phyloP scores from a whole-genome alignment of 1,284 basidiomycete genomes.

The Amylostereum areolatum region DNA sequence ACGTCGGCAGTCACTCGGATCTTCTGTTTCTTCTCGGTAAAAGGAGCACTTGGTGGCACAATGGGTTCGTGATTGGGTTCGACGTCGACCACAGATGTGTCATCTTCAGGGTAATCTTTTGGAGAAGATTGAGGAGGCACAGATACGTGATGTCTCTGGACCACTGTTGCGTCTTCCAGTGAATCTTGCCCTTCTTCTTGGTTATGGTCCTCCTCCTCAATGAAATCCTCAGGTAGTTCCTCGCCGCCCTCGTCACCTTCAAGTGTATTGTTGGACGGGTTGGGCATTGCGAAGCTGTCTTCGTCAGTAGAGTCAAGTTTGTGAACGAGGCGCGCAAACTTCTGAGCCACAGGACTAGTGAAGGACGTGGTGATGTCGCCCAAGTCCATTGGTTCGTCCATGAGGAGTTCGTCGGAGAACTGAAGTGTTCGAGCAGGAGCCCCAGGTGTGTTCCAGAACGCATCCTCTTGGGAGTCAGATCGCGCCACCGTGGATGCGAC shows the following conservation, averaged over 20 bases:
- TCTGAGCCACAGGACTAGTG: slow-evolving; percentile 33
- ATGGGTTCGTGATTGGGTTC: not conserved
- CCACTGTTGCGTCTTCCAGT: slow-evolving; percentile 25
- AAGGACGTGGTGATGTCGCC: slow-evolving; percentile 45
- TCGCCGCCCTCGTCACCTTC: not conserved
- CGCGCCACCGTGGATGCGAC: slow-evolving; percentile 16
- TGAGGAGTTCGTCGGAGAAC: slow-evolving; percentile 54
- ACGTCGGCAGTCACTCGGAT: slow-evolving; percentile 46
- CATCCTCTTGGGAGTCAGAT: slow-evolving; percentile 38
- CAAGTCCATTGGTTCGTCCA: slow-evolving; percentile 58
- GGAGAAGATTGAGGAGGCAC: not conserved
- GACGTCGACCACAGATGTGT: slow-evolving; percentile 11
- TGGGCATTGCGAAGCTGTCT: too few species aligned
- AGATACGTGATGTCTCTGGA: slow-evolving; percentile 17
- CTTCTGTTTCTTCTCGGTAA: slow-evolving; percentile 22
- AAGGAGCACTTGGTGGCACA: slow-evolving; percentile 4
- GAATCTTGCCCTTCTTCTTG: slow-evolving; percentile 15
- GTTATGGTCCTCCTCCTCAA: slow-evolving; percentile 6
- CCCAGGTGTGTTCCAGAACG: slow-evolving; percentile 57
- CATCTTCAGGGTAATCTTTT: not conserved
- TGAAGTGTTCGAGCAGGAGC: slow-evolving; percentile 48
- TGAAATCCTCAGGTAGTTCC: slow-evolving; percentile 2
- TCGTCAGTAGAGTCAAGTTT: too few species aligned
- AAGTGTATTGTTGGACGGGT: too few species aligned
- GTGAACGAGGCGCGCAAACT: too few species aligned